Evolutionary conservation across 805 yeast genomes (phyloP), one percentile per base, ranked within the genome.

Genomic region (Tetrapisispora iriomotensis): DNA sequence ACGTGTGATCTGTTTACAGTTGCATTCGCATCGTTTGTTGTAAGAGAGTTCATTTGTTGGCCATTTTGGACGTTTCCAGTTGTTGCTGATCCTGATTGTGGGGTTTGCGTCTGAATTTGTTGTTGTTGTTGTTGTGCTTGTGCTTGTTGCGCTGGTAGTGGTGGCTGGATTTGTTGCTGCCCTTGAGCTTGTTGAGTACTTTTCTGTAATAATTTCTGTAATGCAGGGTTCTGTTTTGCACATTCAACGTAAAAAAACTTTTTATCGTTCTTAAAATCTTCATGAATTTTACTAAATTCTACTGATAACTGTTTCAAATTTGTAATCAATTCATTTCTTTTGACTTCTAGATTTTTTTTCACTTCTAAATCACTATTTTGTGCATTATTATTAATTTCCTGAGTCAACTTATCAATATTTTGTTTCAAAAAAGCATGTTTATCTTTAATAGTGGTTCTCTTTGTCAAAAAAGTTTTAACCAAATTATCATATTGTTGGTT

Each of bases 191-290:
- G 53, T 14, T 49, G 60, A 4, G 56, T 42, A 14, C 54, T 47
- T 31, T 48, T 50, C 30, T 58, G 58, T 28, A 61, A 41, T 8
- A 56, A 47, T 34, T 51, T 45, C 32, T 59, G 61, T 33, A 61
- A 39, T 13, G 50, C 55, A 17, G 61, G 56, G 40, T 61, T 61
- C 13, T 50, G 45, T 32, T 58, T 54, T 6, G 64, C 62, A 41
- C 61, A 59, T 36, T 60, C 62, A 10, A 61, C 49, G 40, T 56
- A 61, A 37, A 60, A 60, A 30, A 46, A 51, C 37, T 49, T 56
- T 33, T 58, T 58, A 12, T 50, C 54, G 31, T 53, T 56, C 38
- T 53, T 53, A 23, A 51, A 54, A 34, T 56, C 56, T 29, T 49
- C 53, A 26, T 50, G 55, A 24, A 60, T 40, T 8, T 45, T 51